Evolutionary conservation across 306 rosid species (phyloP).

Genomic region (Trifolium repens): DNA sequence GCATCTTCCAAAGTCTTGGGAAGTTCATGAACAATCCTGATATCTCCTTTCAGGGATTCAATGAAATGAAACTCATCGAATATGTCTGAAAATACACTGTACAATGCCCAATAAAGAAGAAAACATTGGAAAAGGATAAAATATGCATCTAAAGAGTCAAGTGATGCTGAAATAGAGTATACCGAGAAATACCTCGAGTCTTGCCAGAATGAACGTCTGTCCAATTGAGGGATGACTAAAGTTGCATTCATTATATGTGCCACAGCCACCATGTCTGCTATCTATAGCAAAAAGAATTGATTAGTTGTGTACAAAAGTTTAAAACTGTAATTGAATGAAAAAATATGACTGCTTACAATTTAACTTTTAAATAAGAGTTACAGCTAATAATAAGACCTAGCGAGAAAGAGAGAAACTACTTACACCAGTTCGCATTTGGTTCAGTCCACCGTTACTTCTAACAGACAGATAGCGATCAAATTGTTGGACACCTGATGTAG

Average conservation of each 20-base stretch:
- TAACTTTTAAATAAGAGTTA: conserved; percentile 13
- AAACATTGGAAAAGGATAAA: conserved; percentile 21
- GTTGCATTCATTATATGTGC: conserved; percentile 91
- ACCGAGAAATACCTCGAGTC: conserved; percentile 68
- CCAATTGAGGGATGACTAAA: conserved; percentile 87
- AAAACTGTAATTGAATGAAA: conserved; percentile 19
- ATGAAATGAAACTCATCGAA: conserved; percentile 87
- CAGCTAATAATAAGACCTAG: conserved; percentile 19
- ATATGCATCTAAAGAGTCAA: conserved; percentile 18
- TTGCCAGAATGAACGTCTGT: conserved; percentile 92
- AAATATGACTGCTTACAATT: conserved; percentile 17
- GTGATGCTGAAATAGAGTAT: conserved; percentile 33
- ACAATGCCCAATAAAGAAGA: conserved; percentile 37
- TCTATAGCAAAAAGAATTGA: conserved; percentile 52
- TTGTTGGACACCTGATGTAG: conserved; percentile 60
- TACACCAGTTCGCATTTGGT: conserved; percentile 99
- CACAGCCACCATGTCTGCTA: conserved; percentile 95
- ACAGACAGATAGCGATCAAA: conserved; percentile 76
- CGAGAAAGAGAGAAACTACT: conserved; percentile 46
- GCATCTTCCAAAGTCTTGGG: conserved; percentile 70
- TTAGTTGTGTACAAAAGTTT: conserved; percentile 26
- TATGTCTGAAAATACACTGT: conserved; percentile 86
- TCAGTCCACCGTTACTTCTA: conserved; percentile 88
- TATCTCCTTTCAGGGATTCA: conserved; percentile 68
- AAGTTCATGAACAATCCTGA: conserved; percentile 72